A percentile compares a stretch with the other conserved stretches of the same genome.
These are phyloP conservation scores for Guadua angustifolia DNA, from an alignment of 176 grass and related monocot genomes.

Conservation along the genomic window DNA sequence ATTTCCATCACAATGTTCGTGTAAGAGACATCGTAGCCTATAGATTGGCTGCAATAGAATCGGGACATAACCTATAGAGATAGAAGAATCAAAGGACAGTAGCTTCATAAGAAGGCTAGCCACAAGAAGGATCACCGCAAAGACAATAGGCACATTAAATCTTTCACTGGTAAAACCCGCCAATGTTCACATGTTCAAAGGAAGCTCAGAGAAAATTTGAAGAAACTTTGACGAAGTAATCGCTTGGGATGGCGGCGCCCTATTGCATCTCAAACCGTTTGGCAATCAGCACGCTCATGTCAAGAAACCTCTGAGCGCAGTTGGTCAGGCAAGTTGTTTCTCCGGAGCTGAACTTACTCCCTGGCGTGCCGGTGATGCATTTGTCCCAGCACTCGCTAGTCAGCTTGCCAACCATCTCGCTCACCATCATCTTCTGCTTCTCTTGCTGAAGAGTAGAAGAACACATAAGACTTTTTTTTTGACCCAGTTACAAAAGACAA, in stretches of 20 bases:
- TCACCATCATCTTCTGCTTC: slow-evolving; percentile 76
- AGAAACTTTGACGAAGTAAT: neutral
- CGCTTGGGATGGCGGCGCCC: neutral
- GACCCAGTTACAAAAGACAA: neutral
- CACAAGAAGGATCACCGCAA: neutral
- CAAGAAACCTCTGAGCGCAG: slow-evolving; percentile 69
- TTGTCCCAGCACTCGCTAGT: slow-evolving; percentile 87
- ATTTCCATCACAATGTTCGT: neutral
- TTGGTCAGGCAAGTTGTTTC: slow-evolving; percentile 79
- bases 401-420: slow-evolving; percentile 79
- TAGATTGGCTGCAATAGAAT: neutral
- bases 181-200: slow-evolving; percentile 4
- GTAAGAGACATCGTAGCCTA: neutral
- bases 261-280: slow-evolving; percentile 74
- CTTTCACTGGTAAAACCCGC: neutral
- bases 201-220: neutral
- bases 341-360: slow-evolving; percentile 80
- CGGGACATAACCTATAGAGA: neutral
- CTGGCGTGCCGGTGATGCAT: slow-evolving; percentile 80
- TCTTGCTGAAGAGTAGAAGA: slow-evolving; percentile 64
- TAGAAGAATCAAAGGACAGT: neutral
- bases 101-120: neutral
- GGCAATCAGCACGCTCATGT: slow-evolving; percentile 75
- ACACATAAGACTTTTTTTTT: slow-evolving; percentile 14
- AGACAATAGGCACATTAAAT: neutral